Evolutionary conservation across 1,284 basidiomycete genomes (phyloP).

Genomic region (Taiwanofungus camphoratus): DNA sequence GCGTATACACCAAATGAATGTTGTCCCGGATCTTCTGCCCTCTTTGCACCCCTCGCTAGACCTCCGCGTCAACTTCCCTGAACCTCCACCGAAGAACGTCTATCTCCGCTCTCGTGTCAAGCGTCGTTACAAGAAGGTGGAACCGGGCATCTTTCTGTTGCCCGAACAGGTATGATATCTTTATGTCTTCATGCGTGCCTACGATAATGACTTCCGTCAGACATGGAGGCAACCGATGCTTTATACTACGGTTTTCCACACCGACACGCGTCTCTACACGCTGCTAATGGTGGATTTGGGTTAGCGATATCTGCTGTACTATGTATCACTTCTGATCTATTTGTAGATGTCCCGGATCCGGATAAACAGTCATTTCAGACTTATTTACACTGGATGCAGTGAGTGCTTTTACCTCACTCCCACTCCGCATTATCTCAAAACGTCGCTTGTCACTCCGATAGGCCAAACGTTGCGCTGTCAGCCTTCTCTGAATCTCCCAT

Average conservation of each 20-base stretch:
- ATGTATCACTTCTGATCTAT: neutral
- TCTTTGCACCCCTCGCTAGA: constrained; percentile 70
- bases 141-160: constrained; percentile 64
- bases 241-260: constrained; percentile 73
- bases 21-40: constrained; percentile 85
- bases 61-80: constrained; percentile 56
- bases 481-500: constrained; percentile 43
- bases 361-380: constrained; percentile 60
- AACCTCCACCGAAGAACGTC: constrained; percentile 26
- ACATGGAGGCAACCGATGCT: constrained; percentile 60
- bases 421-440: constrained; percentile 5
- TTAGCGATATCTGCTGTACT: constrained; percentile 19
- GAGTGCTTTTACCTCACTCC: constrained; percentile 26
- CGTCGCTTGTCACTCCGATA: constrained; percentile 27
- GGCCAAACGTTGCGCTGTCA: constrained; percentile 78
- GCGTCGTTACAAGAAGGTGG: constrained; percentile 46
- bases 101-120: constrained; percentile 29
- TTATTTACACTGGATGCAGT: constrained; percentile 87
- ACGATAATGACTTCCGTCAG: constrained; percentile 27
- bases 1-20: constrained; percentile 82
- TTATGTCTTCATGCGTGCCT: neutral
- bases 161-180: constrained; percentile 51
- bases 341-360: constrained; percentile 73
- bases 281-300: constrained; percentile 85
- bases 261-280: constrained; percentile 81